Percentiles rank a stretch among this genome's conserved stretches.
Conservation (phyloP, 805 yeast genomes). For the Candida mattraensis region DNA sequence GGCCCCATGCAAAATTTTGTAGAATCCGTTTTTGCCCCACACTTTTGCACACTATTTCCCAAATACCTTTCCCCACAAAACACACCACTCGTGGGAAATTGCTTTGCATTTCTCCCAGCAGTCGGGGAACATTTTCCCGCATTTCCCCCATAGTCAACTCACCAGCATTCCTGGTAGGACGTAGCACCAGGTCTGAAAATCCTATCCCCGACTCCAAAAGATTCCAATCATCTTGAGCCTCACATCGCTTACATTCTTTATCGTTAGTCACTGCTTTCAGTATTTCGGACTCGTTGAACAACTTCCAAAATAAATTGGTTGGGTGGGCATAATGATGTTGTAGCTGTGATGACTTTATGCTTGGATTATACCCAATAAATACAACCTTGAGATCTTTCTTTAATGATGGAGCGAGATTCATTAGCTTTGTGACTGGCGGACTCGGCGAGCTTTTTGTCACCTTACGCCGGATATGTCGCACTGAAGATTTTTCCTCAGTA, state of each 20-base stretch:
- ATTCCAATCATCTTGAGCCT: slow-evolving; percentile 21
- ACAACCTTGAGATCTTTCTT: slow-evolving; percentile 38
- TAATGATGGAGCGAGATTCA: slow-evolving; percentile 22
- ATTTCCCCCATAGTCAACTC: slow-evolving; percentile 56
- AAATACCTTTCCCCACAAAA: slow-evolving; percentile 72
- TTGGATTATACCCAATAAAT: slow-evolving; percentile 75
- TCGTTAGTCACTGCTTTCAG: slow-evolving; percentile 26
- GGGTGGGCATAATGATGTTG: slow-evolving; percentile 77
- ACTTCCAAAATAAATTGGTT: slow-evolving; percentile 67
- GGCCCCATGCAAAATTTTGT: slow-evolving; percentile 54
- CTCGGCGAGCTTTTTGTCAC: too few relatives aligned
- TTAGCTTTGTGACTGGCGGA: neutral
- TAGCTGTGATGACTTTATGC: slow-evolving; percentile 53
- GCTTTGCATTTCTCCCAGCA: slow-evolving; percentile 44
- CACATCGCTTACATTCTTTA: slow-evolving; percentile 1
- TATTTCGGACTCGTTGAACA: slow-evolving; percentile 53
- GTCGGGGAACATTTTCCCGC: slow-evolving; percentile 50
- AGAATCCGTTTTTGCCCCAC: slow-evolving; percentile 32
- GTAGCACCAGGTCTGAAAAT: slow-evolving; percentile 65
- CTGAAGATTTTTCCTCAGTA: too few relatives aligned
- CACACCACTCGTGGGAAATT: slow-evolving; percentile 47
- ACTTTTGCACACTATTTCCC: slow-evolving; percentile 55
- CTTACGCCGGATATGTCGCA: too few relatives aligned
- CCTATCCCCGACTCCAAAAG: slow-evolving; percentile 52
- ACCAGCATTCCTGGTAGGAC: slow-evolving; percentile 60